Conservation (phyloP, 75 land plant species). For the Azolla pinnata region DNA sequence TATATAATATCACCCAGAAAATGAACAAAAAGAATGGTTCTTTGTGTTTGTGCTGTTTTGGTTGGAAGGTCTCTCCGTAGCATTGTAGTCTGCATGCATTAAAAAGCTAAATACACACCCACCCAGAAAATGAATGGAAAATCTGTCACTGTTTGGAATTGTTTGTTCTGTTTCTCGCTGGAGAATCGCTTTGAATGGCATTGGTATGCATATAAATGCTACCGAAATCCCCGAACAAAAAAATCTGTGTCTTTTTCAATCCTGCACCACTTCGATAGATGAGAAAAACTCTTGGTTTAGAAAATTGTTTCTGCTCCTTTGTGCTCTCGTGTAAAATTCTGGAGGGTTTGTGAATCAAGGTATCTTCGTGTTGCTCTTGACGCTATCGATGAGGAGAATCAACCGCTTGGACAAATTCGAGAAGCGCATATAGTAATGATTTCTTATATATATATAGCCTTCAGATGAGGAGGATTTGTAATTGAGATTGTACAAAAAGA, state of each 20-base stretch:
- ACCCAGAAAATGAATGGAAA: too few relatives aligned
- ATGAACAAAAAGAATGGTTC: background rate
- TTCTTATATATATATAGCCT: too few relatives aligned
- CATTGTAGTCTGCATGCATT: background rate
- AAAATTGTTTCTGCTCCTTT: background rate
- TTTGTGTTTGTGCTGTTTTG: background rate
- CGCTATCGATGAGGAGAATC: slow-evolving; percentile 61
- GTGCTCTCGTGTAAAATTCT: background rate
- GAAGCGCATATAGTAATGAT: slow-evolving; percentile 45
- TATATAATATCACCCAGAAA: background rate
- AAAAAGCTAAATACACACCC: too few relatives aligned
- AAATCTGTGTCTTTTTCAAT: background rate
- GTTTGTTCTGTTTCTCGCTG: background rate
- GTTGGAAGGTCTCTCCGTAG: background rate
- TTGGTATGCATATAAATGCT: background rate
- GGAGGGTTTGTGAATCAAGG: slow-evolving; percentile 26
- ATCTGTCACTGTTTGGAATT: too few relatives aligned
- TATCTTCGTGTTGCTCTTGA: slow-evolving; percentile 45
- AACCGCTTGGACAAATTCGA: slow-evolving; percentile 81
- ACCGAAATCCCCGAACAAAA: background rate
- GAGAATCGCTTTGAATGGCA: background rate
- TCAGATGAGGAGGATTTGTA: too few relatives aligned
- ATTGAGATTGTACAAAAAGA: too few relatives aligned
- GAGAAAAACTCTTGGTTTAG: background rate
- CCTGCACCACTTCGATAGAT: background rate